A percentile compares a stretch with the other conserved stretches of the same genome.
phyloP scores from a whole-genome alignment of 345 rosid genomes.

The Syzygium aqueum region DNA sequence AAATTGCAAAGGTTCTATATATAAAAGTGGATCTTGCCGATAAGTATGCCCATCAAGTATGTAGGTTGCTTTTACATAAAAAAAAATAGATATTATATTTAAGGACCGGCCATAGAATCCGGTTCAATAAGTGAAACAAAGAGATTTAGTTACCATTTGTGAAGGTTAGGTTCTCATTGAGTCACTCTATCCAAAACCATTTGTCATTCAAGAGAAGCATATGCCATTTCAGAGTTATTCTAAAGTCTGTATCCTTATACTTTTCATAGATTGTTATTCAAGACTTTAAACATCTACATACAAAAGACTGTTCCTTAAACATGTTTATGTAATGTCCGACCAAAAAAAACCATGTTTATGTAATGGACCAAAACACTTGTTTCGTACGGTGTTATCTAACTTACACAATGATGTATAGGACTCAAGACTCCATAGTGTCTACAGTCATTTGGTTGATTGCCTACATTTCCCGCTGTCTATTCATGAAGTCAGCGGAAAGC shows the following conservation, averaged over 20 bases:
- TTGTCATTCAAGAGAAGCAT: neutral
- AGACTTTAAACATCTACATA: neutral
- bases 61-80: neutral
- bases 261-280: neutral
- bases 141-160: neutral
- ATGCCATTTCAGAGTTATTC: neutral
- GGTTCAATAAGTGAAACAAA: neutral
- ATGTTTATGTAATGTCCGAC: neutral
- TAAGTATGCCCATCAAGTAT: neutral
- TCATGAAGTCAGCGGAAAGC: neutral
- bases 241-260: neutral
- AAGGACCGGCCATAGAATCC: neutral
- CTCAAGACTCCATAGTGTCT: neutral
- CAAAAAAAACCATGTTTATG: neutral
- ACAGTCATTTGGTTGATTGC: neutral
- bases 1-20: neutral
- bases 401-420: neutral
- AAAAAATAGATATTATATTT: neutral
- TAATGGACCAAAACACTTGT: neutral
- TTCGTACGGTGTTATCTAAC: neutral
- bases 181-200: neutral
- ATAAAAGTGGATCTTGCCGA: neutral
- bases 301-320: neutral
- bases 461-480: neutral
- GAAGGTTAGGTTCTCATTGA: neutral